Conservation (phyloP, 1,284 basidiomycete genomes). For the Salmacisia buchloeana region DNA sequence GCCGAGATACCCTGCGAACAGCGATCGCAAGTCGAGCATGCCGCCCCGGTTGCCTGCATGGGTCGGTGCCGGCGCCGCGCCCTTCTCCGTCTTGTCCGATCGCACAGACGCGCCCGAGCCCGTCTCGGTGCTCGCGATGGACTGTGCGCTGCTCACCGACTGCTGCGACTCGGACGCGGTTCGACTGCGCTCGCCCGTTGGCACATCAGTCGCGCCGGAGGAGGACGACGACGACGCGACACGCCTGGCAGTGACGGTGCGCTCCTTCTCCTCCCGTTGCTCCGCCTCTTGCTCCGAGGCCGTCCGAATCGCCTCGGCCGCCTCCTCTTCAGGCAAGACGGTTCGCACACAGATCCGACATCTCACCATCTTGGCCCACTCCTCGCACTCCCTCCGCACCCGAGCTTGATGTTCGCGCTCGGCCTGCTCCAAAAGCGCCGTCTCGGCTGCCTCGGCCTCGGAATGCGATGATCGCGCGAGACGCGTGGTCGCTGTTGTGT, state of each 20-base stretch:
- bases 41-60: neutral
- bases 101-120: slow-evolving; percentile 25
- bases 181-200: neutral
- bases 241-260: neutral
- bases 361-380: slow-evolving; percentile 36
- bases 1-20: neutral
- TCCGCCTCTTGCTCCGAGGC: neutral
- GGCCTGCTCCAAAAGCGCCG: slow-evolving; percentile 29
- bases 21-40: neutral
- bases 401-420: slow-evolving; percentile 22
- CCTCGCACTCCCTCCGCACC: slow-evolving; percentile 26
- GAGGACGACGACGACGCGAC: neutral
- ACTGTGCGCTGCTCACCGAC: neutral
- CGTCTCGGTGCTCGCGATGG: slow-evolving; percentile 8
- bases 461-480: slow-evolving; percentile 15
- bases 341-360: slow-evolving; percentile 20
- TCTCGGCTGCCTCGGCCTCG: slow-evolving; percentile 31
- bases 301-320: no score
- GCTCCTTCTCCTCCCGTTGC: neutral
- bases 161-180: neutral
- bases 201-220: neutral
- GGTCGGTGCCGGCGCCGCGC: neutral
- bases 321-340: neutral
- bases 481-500: neutral
- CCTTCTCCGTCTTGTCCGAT: slow-evolving; percentile 27